Percentiles rank a stretch among this genome's conserved stretches.
Conservation (phyloP, 345 rosid genomes). For the Gossypium thurberi region DNA sequence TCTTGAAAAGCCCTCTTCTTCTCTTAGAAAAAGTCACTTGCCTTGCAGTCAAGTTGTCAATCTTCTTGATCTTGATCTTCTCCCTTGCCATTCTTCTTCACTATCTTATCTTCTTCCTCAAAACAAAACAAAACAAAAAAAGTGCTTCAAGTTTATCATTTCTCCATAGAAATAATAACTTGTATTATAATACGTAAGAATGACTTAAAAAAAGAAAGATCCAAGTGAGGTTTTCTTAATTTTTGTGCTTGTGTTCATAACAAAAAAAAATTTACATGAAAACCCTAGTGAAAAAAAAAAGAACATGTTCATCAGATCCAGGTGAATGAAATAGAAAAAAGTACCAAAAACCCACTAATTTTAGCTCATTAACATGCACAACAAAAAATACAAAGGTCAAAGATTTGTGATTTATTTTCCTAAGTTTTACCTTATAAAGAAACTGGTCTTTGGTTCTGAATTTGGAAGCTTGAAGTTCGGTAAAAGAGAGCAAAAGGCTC, state of each 20-base stretch:
- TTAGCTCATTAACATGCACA: constrained; percentile 16
- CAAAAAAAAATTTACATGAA: neutral
- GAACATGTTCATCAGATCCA: constrained; percentile 29
- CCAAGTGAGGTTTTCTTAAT: neutral
- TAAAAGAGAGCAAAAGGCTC: constrained; percentile 17
- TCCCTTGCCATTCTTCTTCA: constrained; percentile 39
- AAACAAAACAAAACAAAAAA: neutral
- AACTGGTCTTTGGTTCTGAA: neutral
- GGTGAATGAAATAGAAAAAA: constrained; percentile 12
- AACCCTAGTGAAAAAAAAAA: constrained; percentile 26
- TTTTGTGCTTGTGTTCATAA: neutral
- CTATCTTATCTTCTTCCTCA: neutral
- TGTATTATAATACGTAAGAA: neutral
- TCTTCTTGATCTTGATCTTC: constrained; percentile 50
- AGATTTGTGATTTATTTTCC: neutral
- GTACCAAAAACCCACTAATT: constrained; percentile 12
- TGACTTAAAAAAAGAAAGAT: neutral
- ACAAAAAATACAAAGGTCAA: neutral
- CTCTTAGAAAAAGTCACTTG: constrained; percentile 58
- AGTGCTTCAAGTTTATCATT: neutral
- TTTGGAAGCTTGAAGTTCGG: neutral
- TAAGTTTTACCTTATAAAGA: constrained; percentile 11
- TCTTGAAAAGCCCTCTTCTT: constrained; percentile 48
- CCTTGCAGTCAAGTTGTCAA: constrained; percentile 45
- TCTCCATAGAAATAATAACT: neutral